Evolutionary conservation across 2,329 filamentous ascomycete genomes (phyloP).

Genomic region (Dothiorella sarmentorum): DNA sequence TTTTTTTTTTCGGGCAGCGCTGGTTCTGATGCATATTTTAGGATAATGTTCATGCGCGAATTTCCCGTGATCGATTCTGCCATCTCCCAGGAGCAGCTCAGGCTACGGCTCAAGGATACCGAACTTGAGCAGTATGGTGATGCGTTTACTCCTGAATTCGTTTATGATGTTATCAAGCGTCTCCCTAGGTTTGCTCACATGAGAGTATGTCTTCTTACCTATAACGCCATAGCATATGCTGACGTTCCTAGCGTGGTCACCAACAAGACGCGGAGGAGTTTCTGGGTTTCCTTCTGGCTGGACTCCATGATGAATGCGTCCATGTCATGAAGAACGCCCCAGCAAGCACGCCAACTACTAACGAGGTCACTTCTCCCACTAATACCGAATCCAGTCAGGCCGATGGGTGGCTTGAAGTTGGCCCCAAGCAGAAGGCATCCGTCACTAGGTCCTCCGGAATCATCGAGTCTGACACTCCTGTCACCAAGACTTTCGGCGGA

Average conservation of each 20-base stretch:
- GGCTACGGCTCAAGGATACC: conserved; percentile 69
- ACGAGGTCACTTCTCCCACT: conserved; percentile 40
- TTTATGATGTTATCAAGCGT: conserved; percentile 87
- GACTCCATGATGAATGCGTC: conserved; percentile 87
- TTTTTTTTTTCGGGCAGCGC: neutral
- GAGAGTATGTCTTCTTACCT: conserved; percentile 59
- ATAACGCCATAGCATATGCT: conserved; percentile 22
- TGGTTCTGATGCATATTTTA: conserved; percentile 34
- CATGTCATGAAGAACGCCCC: conserved; percentile 62
- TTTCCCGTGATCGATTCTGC: conserved; percentile 84
- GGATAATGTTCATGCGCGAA: conserved; percentile 94
- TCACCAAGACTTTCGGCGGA: conserved; percentile 93
- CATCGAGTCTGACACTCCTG: conserved; percentile 69
- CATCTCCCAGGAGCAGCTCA: conserved; percentile 68
- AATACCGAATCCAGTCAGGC: conserved; percentile 43
- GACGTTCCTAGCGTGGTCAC: conserved; percentile 67
- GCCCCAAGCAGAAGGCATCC: conserved; percentile 82
- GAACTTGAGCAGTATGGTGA: conserved; percentile 90
- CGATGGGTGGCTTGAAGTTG: conserved; percentile 88
- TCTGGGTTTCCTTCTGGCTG: conserved; percentile 85
- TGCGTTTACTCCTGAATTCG: conserved; percentile 86
- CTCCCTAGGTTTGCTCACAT: conserved; percentile 87
- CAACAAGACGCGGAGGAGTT: conserved; percentile 99
- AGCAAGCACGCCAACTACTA: conserved; percentile 30
- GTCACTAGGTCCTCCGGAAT: conserved; percentile 82